phyloP scores from a whole-genome alignment of 2,329 filamentous ascomycete species.

The Teratosphaeria nubilosa region DNA sequence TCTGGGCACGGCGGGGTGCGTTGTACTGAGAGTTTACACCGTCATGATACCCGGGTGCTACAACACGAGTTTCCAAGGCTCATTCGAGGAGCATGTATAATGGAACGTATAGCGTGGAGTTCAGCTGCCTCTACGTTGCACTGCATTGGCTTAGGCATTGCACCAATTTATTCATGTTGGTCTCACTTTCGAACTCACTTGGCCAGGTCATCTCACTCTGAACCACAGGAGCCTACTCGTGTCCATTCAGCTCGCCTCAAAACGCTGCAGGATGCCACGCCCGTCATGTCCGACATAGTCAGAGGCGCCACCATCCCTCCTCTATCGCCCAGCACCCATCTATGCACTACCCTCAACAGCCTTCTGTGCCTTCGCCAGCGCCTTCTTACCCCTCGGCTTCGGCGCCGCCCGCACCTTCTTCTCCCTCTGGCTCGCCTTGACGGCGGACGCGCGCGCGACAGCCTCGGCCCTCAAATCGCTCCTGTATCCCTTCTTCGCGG shows the following conservation, averaged over 20 bases:
- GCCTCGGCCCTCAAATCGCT: conserved; percentile 48
- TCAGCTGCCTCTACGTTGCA: not conserved
- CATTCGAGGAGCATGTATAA: not conserved
- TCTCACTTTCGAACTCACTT: not conserved
- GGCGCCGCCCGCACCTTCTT: conserved; percentile 60
- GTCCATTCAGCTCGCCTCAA: not conserved
- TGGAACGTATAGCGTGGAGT: not conserved
- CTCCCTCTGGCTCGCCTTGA: conserved; percentile 63
- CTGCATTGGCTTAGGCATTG: not conserved
- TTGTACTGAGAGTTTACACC: not conserved
- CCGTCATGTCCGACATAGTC: not conserved
- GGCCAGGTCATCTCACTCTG: not conserved
- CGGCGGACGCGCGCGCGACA: conserved; percentile 73
- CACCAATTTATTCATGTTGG: not conserved
- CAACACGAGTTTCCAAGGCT: not conserved
- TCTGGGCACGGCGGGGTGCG: not conserved
- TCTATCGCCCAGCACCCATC: not conserved
- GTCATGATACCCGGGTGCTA: not conserved
- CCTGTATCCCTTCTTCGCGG: conserved; percentile 76
- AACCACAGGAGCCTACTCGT: not conserved
- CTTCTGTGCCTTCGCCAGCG: conserved; percentile 12
- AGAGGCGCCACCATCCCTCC: too few species aligned
- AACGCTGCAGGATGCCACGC: not conserved
- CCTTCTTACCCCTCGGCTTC: conserved; percentile 26
- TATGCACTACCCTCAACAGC: conserved; percentile 12